These are phyloP conservation scores for Pistacia integerrima DNA, from an alignment of 345 rosid genomes.

Conservation along the genomic window DNA sequence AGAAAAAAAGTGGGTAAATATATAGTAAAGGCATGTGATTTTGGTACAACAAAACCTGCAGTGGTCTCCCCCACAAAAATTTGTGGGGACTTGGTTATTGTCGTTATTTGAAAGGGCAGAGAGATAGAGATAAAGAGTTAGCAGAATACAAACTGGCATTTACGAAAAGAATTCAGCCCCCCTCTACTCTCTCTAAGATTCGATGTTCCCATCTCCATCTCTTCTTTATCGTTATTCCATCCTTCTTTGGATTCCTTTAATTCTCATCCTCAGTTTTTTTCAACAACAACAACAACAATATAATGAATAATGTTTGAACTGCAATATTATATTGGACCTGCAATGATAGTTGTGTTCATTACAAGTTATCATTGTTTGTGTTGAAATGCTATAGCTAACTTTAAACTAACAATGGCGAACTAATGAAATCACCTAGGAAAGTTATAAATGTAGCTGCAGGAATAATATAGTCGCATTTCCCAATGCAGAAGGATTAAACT, in stretches of 20 bases:
- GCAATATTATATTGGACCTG: background rate
- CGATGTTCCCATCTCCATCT: slow-evolving; percentile 19
- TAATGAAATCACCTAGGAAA: background rate
- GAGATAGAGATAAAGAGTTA: background rate
- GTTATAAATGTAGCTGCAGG: no score
- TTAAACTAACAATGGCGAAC: background rate
- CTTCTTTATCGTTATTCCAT: slow-evolving; percentile 20
- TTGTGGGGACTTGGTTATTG: slow-evolving; percentile 32
- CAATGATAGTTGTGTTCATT: background rate
- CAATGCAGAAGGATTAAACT: background rate
- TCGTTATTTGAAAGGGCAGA: slow-evolving; percentile 11
- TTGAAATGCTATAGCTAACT: background rate
- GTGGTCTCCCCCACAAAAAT: slow-evolving; percentile 13
- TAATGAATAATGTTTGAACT: background rate
- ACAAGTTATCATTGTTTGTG: no score
- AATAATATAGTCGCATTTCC: background rate
- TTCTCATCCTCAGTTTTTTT: background rate
- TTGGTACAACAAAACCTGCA: slow-evolving; percentile 23
- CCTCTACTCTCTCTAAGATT: slow-evolving; percentile 10
- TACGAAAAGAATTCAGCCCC: slow-evolving; percentile 3
- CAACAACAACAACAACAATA: no score
- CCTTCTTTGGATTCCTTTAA: slow-evolving; percentile 24
- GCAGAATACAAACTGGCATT: slow-evolving; percentile 8
- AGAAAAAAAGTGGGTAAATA: background rate
- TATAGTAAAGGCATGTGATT: slow-evolving; percentile 9